Percentiles rank a stretch among this genome's conserved stretches.
Evolutionary conservation across 2,329 filamentous ascomycete species (phyloP).

Genomic region (Didymella arachidicola): DNA sequence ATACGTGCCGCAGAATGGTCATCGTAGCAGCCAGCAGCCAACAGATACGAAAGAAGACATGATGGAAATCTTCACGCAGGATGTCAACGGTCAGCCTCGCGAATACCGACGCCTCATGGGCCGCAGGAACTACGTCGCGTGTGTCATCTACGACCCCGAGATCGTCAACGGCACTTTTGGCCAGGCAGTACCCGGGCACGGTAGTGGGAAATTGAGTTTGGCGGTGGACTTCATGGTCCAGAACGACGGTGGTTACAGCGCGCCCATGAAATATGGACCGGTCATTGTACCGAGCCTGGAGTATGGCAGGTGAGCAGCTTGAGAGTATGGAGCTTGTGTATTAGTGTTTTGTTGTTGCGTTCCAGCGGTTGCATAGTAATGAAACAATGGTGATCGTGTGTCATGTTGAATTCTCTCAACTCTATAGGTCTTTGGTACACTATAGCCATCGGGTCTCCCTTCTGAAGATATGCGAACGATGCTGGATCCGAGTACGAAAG

Average conservation of each 20-base stretch:
- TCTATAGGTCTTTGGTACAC: background rate
- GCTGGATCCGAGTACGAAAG: background rate
- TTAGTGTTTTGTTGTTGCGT: conserved; percentile 15
- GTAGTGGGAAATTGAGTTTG: conserved; percentile 70
- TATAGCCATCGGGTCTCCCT: background rate
- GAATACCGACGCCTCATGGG: conserved; percentile 95
- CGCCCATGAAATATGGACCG: conserved; percentile 93
- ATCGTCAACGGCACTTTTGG: conserved; percentile 63
- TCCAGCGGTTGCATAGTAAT: conserved; percentile 37
- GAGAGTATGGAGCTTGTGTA: background rate
- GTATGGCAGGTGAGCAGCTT: conserved; percentile 53
- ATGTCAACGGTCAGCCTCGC: conserved; percentile 81
- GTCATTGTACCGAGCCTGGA: conserved; percentile 83
- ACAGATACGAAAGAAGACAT: conserved; percentile 99
- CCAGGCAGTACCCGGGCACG: conserved; percentile 49
- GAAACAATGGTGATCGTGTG: conserved; percentile 4
- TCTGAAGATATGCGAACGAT: background rate
- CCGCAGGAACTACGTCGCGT: conserved; percentile 87
- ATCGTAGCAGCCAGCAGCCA: conserved; percentile 70
- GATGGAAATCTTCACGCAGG: conserved; percentile 99
- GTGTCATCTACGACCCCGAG: conserved; percentile 94
- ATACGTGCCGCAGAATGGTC: conserved; percentile 91
- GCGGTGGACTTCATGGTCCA: conserved; percentile 98
- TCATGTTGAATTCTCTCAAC: background rate
- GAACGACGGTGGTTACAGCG: conserved; percentile 80